These are phyloP conservation scores for Microbotryum intermedium DNA, from an alignment of 1,284 basidiomycete species.

Conservation along the genomic window DNA sequence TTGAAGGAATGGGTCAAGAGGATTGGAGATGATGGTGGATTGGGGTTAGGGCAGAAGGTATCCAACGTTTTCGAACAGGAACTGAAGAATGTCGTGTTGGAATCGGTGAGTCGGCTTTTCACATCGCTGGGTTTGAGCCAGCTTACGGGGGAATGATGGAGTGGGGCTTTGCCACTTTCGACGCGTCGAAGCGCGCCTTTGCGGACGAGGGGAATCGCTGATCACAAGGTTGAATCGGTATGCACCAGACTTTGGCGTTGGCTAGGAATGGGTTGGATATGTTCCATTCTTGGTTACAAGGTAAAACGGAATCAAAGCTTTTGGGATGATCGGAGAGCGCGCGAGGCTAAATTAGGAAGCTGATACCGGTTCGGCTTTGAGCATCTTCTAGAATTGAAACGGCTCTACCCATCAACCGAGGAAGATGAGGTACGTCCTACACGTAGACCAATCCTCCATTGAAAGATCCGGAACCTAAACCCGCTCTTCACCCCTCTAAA, in stretches of 20 bases:
- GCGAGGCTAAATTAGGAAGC: background rate
- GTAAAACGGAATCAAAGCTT: too few species aligned
- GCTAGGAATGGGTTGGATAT: background rate
- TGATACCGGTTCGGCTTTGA: background rate
- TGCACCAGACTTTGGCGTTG: background rate
- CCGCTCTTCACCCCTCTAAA: background rate
- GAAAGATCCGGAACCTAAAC: background rate
- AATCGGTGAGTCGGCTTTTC: background rate
- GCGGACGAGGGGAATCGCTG: too few species aligned
- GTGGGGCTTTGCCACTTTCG: too few species aligned
- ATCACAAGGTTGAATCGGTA: too few species aligned
- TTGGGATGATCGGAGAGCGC: too few species aligned
- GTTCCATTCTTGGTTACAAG: background rate
- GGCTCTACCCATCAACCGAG: background rate
- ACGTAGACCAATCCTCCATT: background rate
- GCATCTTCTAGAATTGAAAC: slow-evolving; percentile 1
- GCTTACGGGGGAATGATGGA: too few species aligned
- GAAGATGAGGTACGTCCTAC: slow-evolving; percentile 17
- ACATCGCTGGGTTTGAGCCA: background rate
- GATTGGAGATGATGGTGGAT: background rate
- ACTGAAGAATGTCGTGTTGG: background rate
- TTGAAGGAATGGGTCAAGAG: slow-evolving; percentile 4
- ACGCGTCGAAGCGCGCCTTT: background rate
- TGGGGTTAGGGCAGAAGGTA: background rate
- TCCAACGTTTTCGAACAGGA: background rate